Conservation (phyloP, 1,139 yeast species). For the Candida freyschussii region DNA sequence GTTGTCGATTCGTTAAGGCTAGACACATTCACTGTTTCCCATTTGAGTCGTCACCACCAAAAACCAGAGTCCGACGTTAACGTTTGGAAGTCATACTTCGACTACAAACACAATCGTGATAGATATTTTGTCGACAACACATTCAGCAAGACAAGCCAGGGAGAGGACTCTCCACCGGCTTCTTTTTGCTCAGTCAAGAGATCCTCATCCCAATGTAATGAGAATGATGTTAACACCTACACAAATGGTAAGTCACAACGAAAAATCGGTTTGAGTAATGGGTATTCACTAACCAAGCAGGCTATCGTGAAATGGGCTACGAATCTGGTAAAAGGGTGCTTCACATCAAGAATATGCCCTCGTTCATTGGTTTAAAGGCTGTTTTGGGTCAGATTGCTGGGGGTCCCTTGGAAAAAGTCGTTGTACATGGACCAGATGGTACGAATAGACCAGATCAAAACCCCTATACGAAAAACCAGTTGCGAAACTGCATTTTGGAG, state of each 20-base stretch:
- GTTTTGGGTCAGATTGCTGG: conserved; percentile 61
- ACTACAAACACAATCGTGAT: not conserved
- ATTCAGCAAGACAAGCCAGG: no score
- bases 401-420: conserved; percentile 65
- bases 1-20: conserved; percentile 1
- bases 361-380: conserved; percentile 42
- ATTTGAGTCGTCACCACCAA: not conserved
- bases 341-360: conserved; percentile 35
- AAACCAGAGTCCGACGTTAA: conserved; percentile 1
- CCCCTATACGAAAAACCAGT: conserved; percentile 3
- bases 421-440: conserved; percentile 16
- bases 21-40: not conserved
- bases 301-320: not conserved
- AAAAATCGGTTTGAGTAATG: no score
- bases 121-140: no score
- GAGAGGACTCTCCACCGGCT: no score
- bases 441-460: conserved; percentile 1
- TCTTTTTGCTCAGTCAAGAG: not conserved
- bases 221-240: not conserved
- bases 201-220: not conserved
- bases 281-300: no score
- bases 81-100: conserved; percentile 5
- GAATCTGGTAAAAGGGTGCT: conserved; percentile 25
- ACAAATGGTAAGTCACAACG: no score
- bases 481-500: conserved; percentile 34